Evolutionary conservation across 192 early-diverging fungal genomes (phyloP).

Genomic region (Podila horticola): DNA sequence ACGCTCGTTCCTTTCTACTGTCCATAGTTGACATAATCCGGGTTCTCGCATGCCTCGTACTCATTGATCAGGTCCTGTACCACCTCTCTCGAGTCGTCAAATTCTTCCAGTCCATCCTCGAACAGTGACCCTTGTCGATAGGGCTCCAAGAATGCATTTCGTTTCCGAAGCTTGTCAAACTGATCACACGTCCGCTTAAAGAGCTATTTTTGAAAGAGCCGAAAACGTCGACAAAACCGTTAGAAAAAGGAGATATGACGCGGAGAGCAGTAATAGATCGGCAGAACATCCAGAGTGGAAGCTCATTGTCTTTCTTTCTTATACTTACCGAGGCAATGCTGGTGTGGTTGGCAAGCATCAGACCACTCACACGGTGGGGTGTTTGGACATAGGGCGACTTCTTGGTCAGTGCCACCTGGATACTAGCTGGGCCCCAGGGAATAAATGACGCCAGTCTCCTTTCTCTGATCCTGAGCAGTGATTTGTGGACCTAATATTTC

Average conservation of each 20-base stretch:
- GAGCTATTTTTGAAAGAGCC: slow-evolving; percentile 58
- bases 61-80: slow-evolving; percentile 94
- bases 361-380: slow-evolving; percentile 92
- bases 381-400: slow-evolving; percentile 95
- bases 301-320: too few species aligned
- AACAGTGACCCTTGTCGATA: slow-evolving; percentile 88
- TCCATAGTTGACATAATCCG: slow-evolving; percentile 82
- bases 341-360: slow-evolving; percentile 99
- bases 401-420: slow-evolving; percentile 95
- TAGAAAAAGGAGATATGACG: background rate
- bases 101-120: slow-evolving; percentile 87
- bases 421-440: slow-evolving; percentile 99
- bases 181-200: slow-evolving; percentile 94
- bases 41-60: slow-evolving; percentile 93
- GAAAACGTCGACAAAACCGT: background rate
- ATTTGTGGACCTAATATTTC: slow-evolving; percentile 89
- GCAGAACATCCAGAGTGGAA: too few species aligned
- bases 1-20: background rate
- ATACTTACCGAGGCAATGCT: slow-evolving; percentile 83
- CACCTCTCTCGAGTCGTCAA: slow-evolving; percentile 87
- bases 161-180: slow-evolving; percentile 92
- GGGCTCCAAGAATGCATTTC: slow-evolving; percentile 96
- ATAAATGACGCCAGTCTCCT: slow-evolving; percentile 95
- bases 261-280: background rate
- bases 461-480: slow-evolving; percentile 93